Conservation (phyloP, 2,329 filamentous ascomycete species). For the Fusarium sp. region DNA sequence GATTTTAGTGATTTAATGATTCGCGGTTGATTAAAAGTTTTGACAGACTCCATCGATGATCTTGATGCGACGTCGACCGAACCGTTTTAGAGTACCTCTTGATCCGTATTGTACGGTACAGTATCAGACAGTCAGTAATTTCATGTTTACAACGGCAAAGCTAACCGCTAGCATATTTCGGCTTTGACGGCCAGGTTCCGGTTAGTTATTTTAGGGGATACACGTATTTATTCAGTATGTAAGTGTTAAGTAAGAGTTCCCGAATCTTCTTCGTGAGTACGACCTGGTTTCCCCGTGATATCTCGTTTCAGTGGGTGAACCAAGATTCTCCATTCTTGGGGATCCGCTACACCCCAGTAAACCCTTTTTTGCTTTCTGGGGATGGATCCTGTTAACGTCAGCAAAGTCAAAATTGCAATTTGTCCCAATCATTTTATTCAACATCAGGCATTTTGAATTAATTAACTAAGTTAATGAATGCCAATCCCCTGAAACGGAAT, state of each 20-base stretch:
- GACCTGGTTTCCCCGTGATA: slow-evolving; percentile 14
- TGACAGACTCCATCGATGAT: slow-evolving; percentile 13
- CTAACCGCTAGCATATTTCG: neutral
- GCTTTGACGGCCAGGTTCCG: neutral
- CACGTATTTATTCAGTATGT: neutral
- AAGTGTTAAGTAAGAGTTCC: slow-evolving; percentile 25
- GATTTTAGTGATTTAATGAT: neutral
- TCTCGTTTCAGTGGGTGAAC: slow-evolving; percentile 5
- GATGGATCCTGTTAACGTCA: neutral
- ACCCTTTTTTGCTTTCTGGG: neutral
- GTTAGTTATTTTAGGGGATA: neutral
- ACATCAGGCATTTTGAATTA: slow-evolving; percentile 1
- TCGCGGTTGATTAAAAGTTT: neutral
- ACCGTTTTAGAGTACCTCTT: slow-evolving; percentile 3
- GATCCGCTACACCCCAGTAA: slow-evolving; percentile 9
- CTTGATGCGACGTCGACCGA: slow-evolving; percentile 4
- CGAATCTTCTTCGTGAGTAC: slow-evolving; percentile 26
- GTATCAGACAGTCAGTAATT: neutral
- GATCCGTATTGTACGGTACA: slow-evolving; percentile 4
- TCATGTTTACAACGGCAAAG: neutral
- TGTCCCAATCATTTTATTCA: slow-evolving; percentile 5
- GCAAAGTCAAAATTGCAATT: neutral
- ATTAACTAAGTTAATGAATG: neutral
- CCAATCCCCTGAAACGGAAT: slow-evolving; percentile 15
- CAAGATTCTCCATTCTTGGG: neutral